phyloP scores from a whole-genome alignment of 805 yeast species.

The Isabelozyma rhagii region DNA sequence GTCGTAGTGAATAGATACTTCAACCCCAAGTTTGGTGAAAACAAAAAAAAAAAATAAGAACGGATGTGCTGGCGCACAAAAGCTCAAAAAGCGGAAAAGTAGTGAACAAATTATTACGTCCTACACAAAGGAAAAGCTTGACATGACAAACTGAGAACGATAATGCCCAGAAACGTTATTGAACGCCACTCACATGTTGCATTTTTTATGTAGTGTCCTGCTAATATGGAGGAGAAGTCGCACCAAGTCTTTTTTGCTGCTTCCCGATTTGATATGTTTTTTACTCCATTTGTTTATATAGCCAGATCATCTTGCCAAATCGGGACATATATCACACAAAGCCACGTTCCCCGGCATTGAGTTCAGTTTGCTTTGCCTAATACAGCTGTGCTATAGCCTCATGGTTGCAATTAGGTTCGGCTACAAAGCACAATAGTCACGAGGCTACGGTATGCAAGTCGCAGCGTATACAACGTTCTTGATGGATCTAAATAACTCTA shows the following conservation, averaged over 20 bases:
- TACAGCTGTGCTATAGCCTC: not conserved
- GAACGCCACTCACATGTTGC: not conserved
- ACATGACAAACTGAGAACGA: not conserved
- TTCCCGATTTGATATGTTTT: not conserved
- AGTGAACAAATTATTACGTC: too few species aligned
- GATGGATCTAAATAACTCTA: too few species aligned
- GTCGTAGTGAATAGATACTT: not conserved
- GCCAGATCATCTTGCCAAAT: not conserved
- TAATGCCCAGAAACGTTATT: not conserved
- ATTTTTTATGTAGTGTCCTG: not conserved
- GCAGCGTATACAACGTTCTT: too few species aligned
- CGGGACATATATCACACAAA: not conserved
- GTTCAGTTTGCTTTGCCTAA: not conserved
- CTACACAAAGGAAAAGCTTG: not conserved
- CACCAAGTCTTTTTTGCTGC: not conserved
- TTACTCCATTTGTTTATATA: not conserved
- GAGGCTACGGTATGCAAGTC: not conserved
- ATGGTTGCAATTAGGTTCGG: not conserved
- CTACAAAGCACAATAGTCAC: not conserved
- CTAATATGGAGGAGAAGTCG: not conserved
- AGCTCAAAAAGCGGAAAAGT: too few species aligned
- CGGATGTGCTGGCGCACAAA: too few species aligned
- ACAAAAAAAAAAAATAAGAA: too few species aligned
- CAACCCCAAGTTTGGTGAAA: not conserved
- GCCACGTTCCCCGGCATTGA: not conserved